phyloP scores from a whole-genome alignment of 352 stramenopile species.

The Lagenidium sp. region DNA sequence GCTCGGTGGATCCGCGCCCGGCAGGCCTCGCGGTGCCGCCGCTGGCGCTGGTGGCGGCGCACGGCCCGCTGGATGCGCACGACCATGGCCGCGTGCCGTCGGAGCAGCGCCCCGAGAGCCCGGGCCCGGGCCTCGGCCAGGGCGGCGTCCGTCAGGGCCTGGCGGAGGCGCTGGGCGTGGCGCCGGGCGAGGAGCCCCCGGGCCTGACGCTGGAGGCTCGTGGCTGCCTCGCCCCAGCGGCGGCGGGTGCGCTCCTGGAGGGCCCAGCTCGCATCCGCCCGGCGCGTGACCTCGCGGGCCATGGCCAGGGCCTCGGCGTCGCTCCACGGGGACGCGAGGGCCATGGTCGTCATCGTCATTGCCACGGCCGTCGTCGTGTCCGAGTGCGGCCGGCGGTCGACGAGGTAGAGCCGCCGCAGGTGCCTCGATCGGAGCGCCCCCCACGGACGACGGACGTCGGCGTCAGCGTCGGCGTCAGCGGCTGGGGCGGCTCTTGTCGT shows the following conservation, averaged over 20 bases:
- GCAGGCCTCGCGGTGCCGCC: conserved; percentile 15
- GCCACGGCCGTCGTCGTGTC: too few relatives aligned
- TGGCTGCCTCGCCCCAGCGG: conserved; percentile 31
- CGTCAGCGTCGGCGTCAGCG: too few relatives aligned
- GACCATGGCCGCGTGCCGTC: conserved; percentile 16
- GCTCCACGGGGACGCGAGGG: too few relatives aligned
- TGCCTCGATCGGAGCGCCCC: conserved; percentile 20
- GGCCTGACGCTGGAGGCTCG: conserved; percentile 22
- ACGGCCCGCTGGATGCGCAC: conserved; percentile 27
- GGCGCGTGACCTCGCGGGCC: conserved; percentile 22
- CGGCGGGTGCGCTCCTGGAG: conserved; percentile 24
- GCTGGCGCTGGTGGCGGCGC: conserved; percentile 12
- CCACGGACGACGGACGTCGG: too few relatives aligned
- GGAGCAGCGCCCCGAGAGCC: conserved; percentile 10
- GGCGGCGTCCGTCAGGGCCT: conserved; percentile 17
- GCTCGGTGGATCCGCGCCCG: conserved; percentile 19
- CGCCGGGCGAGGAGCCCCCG: conserved; percentile 27
- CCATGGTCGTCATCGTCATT: too few relatives aligned
- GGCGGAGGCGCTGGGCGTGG: conserved; percentile 19
- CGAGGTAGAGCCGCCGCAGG: conserved; percentile 44
- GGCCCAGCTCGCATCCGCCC: conserved; percentile 20
- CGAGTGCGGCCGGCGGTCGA: conserved; percentile 21
- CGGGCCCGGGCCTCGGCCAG: conserved; percentile 10
- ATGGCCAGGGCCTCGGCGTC: conserved; percentile 31
- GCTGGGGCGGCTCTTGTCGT: background rate